Evolutionary conservation across 257 asterid species (phyloP), one percentile per base, ranked within the genome.

Genomic region (Avicennia marina): DNA sequence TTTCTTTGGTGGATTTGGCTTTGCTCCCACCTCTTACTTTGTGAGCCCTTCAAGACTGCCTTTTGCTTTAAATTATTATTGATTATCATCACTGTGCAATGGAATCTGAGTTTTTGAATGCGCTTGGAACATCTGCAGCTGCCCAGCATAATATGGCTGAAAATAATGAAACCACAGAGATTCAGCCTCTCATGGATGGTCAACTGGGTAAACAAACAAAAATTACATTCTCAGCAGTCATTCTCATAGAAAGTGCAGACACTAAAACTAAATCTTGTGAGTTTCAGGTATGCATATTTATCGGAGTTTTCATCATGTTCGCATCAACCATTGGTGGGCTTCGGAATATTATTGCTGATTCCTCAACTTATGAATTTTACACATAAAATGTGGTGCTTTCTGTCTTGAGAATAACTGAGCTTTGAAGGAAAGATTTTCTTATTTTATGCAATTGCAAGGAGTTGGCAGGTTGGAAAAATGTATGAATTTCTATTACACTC

Each of bases 1-100:
- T 29, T 90, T 90, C 90, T 87, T 90, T 53, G 98, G 98, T 53
- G 95, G 98, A 56, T 84, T 90, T 74, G 98, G 94, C 19, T 90
- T 90, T 71, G 95, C 98, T 66, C 93, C 98, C 21, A 90, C 95
- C 55, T 76, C 96, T 56, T 90, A 84, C 67, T 81, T 90, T 64
- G 98, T 90, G 55, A 84, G 98, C 41, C 39, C 19, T 43, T 49
- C 18, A 16, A 41, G 2, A 19, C n/a, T 38, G 11, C 38, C 22
- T 20, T 32, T 11, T 19, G 6, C 13, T 36, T 36, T 36, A 36
- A 36, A 5, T 2, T 5, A 5, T 2, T 4, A 12, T 41, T 20
- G 4, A 22, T 15, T 11, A 17, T 39, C 17, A 1, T 0, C 6
- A 6, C 7, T 17, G 7, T 36, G 13, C 10, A 4, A 36, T 7